Evolutionary conservation across 2,329 filamentous ascomycete species (phyloP).

Genomic region (Trichophaea hybrida): DNA sequence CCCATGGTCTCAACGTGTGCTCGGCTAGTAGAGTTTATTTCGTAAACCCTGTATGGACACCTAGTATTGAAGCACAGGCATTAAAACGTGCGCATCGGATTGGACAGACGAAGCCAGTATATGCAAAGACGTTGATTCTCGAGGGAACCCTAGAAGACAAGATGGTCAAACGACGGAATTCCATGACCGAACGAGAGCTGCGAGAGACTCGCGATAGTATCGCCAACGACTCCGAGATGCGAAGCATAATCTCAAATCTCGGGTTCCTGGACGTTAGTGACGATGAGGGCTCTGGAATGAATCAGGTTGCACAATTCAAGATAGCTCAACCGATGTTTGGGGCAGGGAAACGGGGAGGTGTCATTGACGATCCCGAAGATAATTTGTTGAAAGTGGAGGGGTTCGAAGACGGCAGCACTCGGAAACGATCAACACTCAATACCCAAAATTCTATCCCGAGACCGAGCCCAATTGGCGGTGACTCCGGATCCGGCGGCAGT

Average conservation of each 20-base stretch:
- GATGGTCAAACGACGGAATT: slow-evolving; percentile 53
- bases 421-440: not conserved
- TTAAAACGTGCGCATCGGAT: slow-evolving; percentile 83
- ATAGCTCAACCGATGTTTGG: not conserved
- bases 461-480: too few species aligned
- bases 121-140: slow-evolving; percentile 74
- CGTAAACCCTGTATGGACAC: slow-evolving; percentile 73
- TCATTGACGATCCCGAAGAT: not conserved
- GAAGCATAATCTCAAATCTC: not conserved
- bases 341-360: not conserved
- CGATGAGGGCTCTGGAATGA: not conserved
- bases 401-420: not conserved
- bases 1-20: slow-evolving; percentile 73
- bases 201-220: not conserved
- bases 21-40: slow-evolving; percentile 79
- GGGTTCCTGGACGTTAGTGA: not conserved
- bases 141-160: slow-evolving; percentile 70
- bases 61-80: slow-evolving; percentile 74
- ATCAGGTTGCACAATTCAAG: not conserved
- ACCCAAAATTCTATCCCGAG: not conserved
- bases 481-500: too few species aligned
- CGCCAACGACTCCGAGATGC: slow-evolving; percentile 1
- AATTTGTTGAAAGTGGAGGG: not conserved
- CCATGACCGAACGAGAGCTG: not conserved
- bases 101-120: slow-evolving; percentile 63